A percentile compares a stretch with the other conserved stretches of the same genome.
Evolutionary conservation across 306 rosid genomes (phyloP).

Genomic region (Sicyos edulis): DNA sequence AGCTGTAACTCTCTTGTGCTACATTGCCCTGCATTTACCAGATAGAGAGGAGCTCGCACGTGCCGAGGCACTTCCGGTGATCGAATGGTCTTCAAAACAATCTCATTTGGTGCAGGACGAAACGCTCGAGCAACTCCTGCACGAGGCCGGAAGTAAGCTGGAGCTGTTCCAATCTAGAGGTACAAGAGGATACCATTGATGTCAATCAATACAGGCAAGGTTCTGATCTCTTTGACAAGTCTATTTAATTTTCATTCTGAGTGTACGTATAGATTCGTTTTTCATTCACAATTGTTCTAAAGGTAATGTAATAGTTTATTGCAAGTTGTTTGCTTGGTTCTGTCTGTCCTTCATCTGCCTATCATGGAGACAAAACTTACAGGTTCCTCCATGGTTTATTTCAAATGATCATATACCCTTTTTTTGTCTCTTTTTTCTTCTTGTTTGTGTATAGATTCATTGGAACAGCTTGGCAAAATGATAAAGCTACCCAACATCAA

Average conservation of each 20-base stretch:
- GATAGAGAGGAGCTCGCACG: slow-evolving; percentile 80
- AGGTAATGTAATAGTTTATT: slow-evolving; percentile 10
- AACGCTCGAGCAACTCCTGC: slow-evolving; percentile 42
- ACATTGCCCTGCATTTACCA: slow-evolving; percentile 81
- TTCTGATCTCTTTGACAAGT: slow-evolving; percentile 11
- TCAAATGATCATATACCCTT: slow-evolving; percentile 2
- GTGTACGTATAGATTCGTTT: slow-evolving; percentile 45
- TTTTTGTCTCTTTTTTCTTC: background rate
- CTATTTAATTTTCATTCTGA: slow-evolving; percentile 24
- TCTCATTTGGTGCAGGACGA: slow-evolving; percentile 51
- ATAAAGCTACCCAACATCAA: background rate
- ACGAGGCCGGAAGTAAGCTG: slow-evolving; percentile 64
- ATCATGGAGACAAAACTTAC: background rate
- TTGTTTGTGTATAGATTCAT: background rate
- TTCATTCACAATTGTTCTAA: slow-evolving; percentile 14
- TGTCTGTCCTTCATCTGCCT: slow-evolving; percentile 10
- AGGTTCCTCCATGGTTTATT: background rate
- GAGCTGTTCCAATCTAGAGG: slow-evolving; percentile 92
- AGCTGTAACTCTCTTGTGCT: slow-evolving; percentile 58
- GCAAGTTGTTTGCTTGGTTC: slow-evolving; percentile 16
- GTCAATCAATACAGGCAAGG: slow-evolving; percentile 19
- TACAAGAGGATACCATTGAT: slow-evolving; percentile 58
- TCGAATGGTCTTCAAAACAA: slow-evolving; percentile 90
- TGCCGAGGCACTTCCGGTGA: slow-evolving; percentile 65
- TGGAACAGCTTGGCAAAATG: background rate